Evolutionary conservation across 1,284 basidiomycete species (phyloP), one percentile per base, ranked within the genome.

Genomic region (Naganishia albida): DNA sequence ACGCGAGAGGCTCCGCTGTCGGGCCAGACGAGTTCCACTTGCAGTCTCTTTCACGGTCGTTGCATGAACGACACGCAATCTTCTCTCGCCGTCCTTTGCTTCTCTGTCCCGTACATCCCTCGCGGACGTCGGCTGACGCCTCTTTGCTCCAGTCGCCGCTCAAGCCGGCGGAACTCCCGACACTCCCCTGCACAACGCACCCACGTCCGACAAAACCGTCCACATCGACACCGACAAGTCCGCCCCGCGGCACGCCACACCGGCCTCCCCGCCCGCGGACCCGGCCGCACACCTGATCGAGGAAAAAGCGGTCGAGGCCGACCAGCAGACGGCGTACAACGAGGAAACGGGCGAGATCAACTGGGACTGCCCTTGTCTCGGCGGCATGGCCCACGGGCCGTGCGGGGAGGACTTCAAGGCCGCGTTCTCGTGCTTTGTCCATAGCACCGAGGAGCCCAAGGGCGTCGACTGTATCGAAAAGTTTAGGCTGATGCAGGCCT

Each of bases 401-500:
- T 99, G 95, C 75, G 95, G 95, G 13, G 84, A 86, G 69, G 85
- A 98, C 73, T 99, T 99, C 83, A 88, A 91, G 72, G 89, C 88
- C 68, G 95, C 96, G 0, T 99, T 99, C 82, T 92, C 91, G 46
- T 99, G 95, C 81, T 99, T 99, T 73, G 87, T 99, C 4, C 90
- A 86, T 79, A 94, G 91, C 10, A 93, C 97, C 76, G 85, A 87
- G 64, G 96, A 99, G 74, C 95, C 95, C 1, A 99, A 99, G 82
- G 95, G 95, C 10, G 90, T 98, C 65, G 90, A 99, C 73, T 99
- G 95, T 72, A 90, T 99, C 23, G 96, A 97, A 72, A 93, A 91
- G 82, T 99, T 99, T 85, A 90, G 93, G 81, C 86, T 82, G 20
- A 99, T 99, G 95, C 95, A 99, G 80, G 88, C 90, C 70, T 99